phyloP scores from a whole-genome alignment of 1,284 basidiomycete genomes.

The Apiotrichum gamsii region DNA sequence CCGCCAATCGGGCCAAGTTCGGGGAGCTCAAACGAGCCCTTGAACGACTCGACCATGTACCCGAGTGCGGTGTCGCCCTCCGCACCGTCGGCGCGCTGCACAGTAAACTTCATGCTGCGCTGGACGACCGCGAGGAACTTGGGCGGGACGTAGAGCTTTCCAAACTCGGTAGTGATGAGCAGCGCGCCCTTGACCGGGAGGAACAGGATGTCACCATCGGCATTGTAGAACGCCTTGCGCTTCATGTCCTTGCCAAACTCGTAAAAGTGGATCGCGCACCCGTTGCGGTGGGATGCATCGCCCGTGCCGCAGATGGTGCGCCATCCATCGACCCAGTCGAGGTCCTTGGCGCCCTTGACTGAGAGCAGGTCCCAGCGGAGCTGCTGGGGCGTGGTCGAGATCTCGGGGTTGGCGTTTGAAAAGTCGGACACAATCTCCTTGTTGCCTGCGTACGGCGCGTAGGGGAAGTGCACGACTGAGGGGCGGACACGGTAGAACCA shows the following conservation, averaged over 20 bases:
- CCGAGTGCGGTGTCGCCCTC: constrained; percentile 26
- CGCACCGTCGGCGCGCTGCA: constrained; percentile 24
- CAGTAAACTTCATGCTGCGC: constrained; percentile 62
- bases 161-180: constrained; percentile 65
- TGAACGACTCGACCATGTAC: constrained; percentile 58
- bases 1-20: constrained; percentile 62
- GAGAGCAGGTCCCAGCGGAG: constrained; percentile 58
- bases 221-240: constrained; percentile 60
- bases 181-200: constrained; percentile 60
- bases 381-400: constrained; percentile 53
- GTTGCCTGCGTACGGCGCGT: constrained; percentile 11
- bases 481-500: constrained; percentile 51
- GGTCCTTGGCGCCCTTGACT: constrained; percentile 43
- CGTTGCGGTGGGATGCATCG: constrained; percentile 58
- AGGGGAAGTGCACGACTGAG: constrained; percentile 55
- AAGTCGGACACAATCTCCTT: constrained; percentile 5
- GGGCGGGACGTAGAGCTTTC: constrained; percentile 60
- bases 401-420: constrained; percentile 4
- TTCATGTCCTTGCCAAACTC: constrained; percentile 59
- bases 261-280: constrained; percentile 60
- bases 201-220: constrained; percentile 64
- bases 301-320: constrained; percentile 62
- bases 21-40: constrained; percentile 59
- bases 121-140: constrained; percentile 62
- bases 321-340: constrained; percentile 59